Evolutionary conservation across 2,329 filamentous ascomycete species (phyloP).

Genomic region (Sclerotinia nivalis): DNA sequence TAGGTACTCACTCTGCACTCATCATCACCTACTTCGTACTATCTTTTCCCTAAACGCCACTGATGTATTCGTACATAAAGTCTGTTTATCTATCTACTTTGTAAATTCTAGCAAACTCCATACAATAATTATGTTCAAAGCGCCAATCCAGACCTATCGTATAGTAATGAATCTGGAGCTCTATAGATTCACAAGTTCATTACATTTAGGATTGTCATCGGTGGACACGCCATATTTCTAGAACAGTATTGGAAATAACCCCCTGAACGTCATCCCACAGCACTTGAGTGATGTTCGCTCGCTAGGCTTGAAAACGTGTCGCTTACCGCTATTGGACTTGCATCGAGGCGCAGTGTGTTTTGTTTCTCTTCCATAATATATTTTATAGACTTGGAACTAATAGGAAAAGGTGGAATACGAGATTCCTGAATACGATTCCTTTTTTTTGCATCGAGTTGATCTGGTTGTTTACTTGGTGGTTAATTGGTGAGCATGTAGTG

Average conservation of each 20-base stretch:
- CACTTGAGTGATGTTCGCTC: not conserved
- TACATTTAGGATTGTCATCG: not conserved
- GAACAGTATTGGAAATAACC: not conserved
- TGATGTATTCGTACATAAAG: not conserved
- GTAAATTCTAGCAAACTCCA: no score
- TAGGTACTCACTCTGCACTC: not conserved
- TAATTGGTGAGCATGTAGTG: not conserved
- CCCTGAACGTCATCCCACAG: not conserved
- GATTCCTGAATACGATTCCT: not conserved
- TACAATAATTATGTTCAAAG: no score
- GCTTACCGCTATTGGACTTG: not conserved
- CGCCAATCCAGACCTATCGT: no score
- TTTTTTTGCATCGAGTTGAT: not conserved
- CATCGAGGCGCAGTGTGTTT: not conserved
- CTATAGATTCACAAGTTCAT: not conserved
- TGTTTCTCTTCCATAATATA: not conserved
- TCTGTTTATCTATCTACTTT: not conserved
- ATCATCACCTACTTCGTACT: no score
- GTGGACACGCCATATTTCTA: not conserved
- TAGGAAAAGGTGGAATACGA: not conserved
- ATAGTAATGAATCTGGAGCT: not conserved
- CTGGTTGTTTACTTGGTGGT: not conserved
- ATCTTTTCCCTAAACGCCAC: not conserved
- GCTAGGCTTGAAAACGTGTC: not conserved
- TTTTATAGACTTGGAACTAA: not conserved